A percentile compares a stretch with the other conserved stretches of the same genome.
phyloP scores from a whole-genome alignment of 495 filamentous ascomycete genomes.

The Parmelia sp. region DNA sequence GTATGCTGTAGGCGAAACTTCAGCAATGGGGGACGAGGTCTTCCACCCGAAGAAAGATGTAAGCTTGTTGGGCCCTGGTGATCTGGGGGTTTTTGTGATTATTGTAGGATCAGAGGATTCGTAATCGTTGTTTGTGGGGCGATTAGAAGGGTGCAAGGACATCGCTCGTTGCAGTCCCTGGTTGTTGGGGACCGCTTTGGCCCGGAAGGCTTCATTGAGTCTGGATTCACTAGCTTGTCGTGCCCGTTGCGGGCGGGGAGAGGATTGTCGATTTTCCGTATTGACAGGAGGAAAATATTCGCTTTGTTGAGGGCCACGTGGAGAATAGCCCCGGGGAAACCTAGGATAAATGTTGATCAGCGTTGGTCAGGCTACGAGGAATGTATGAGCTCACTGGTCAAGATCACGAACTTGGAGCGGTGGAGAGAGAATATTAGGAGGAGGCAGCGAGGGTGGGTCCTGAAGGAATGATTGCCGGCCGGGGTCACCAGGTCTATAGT shows the following conservation, averaged over 20 bases:
- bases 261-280: conserved; percentile 9
- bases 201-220: conserved; percentile 26
- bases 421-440: conserved; percentile 17
- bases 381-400: conserved; percentile 25
- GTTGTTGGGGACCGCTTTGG: conserved; percentile 19
- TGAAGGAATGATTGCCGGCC: conserved; percentile 13
- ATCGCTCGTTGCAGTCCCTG: conserved; percentile 28
- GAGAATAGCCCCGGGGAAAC: conserved; percentile 23
- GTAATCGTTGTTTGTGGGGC: conserved; percentile 30
- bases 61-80: conserved; percentile 52
- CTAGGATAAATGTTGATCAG: conserved; percentile 19
- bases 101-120: conserved; percentile 29
- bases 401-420: conserved; percentile 26
- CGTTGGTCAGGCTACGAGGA: conserved; percentile 3
- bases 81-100: conserved; percentile 47
- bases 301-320: conserved; percentile 17
- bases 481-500: neutral
- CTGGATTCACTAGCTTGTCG: conserved; percentile 29
- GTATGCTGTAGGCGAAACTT: conserved; percentile 57
- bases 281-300: conserved; percentile 20
- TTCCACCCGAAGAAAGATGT: conserved; percentile 69
- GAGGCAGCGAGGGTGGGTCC: conserved; percentile 18
- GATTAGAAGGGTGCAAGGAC: conserved; percentile 30
- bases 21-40: conserved; percentile 50
- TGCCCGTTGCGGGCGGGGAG: conserved; percentile 16